Base-by-base conservation (phyloP, 495 filamentous ascomycete species). In the Patellaria atrata region DNA sequence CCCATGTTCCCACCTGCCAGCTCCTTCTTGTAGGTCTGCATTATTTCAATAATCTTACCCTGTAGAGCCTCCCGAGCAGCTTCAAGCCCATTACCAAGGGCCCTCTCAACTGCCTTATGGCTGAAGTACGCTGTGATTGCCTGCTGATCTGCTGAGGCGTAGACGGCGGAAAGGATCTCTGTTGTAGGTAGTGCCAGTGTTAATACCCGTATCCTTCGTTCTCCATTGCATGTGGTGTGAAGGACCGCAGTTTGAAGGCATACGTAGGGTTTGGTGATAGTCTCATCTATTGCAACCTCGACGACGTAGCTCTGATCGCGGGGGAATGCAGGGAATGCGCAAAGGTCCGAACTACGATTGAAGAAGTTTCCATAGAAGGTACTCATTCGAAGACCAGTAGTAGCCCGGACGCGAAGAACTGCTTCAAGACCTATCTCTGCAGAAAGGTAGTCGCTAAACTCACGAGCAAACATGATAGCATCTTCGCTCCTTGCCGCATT, bases 361-460 rank as follows among this genome's bases (percentile, higher is more conserved):
- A 97, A 97, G 61, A 97, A 97, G 59, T 97, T 97, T 41, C 89
- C 89, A 58, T 96, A 97, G 64, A 97, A 97, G 0, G 86, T 82
- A 62, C 70, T 91, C 83, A 96, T 96, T 21, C 89, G 76, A 30
- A 97, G 62, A 29, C 89, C 89, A 8, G 87, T 94, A 7, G 91
- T 94, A 16, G 87, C 87, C 41, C 89, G 72, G 4, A 97, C 91
- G 41, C 89, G 79, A 34, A 97, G 78, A 30, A 97, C 89, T 23
- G 89, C 89, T 59, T 97, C 89, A 30, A 97, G 64, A 0, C 86
- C 91, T 50, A 97, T 94, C 53, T 97, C 89, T 1, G 85, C 75
- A 3, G 85, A 94, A 16, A 97, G 65, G 51, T 86, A 93, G 41
- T 94, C 87, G 47, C 85, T 93, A 54, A 96, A 97, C 47, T 97